Evolutionary conservation across 768 basidiomycete genomes (phyloP), one percentile per base, ranked within the genome.

Genomic region (Punctularia strigosozonata): DNA sequence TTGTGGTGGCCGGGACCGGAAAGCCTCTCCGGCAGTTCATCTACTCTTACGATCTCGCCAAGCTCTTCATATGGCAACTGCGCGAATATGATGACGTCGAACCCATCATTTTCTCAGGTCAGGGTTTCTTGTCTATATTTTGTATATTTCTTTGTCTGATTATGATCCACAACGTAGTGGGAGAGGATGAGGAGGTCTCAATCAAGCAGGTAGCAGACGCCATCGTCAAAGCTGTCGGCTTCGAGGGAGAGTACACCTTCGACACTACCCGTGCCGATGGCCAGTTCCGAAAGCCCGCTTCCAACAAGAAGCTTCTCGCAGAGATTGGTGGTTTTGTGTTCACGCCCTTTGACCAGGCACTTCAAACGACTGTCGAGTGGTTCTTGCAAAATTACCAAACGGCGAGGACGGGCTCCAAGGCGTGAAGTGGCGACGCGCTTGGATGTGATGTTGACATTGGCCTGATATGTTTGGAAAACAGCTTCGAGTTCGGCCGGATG

Each of bases 21-120:
- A 88, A 82, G 48, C 92, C 92, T 5, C 71, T 95, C 25, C 76
- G 92, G n/a, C 92, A 97, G 58, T 97, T 97, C 58, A 92, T 95
- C 59, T 97, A 90, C 63, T 95, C 92, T n/a, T 68, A 75, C 36
- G 91, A 98, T 61, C 78, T 97, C 36, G 92, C 91, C 31, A 94
- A 88, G 58, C 68, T 94, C 40, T 94, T 95, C 68, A 83, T 95
- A 54, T 91, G 87, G 89, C 75, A 78, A 68, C 60, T 92, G 46
- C 69, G 86, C 32, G 83, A 94, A 53, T 95, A 98, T 56, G 73
- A 91, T 38, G 81, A 87, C 49, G 82, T 94, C 37, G 90, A 94
- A 48, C 92, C 92, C 4, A 63, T 97, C 56, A 97, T 95, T 50
- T 71, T 97, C 14, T 91, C 88, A 4, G 84, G 87, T 83, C 46